Evolutionary conservation across 805 yeast genomes (phyloP), one percentile per base, ranked within the genome.

Genomic region (Clavispora fructus): DNA sequence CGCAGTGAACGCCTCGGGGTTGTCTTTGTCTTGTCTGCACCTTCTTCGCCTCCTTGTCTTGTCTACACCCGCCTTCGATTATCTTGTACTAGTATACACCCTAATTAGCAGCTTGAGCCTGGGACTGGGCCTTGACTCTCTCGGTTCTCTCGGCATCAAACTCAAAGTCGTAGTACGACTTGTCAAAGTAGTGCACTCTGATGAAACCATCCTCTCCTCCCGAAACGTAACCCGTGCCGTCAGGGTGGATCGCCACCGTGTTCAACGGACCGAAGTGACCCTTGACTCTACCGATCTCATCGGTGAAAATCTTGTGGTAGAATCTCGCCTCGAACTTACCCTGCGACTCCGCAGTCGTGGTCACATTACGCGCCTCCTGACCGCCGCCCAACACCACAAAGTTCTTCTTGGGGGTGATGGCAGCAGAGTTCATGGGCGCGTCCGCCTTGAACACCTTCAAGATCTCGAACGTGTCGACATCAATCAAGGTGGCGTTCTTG

Each of bases 241-340:
- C 84, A 47, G 99, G 99, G 68, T 90, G 96, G 44, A 89, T 87
- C 29, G 96, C 96, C 52, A 94, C 79, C 55, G 87, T 82, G 74
- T 94, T 94, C 60, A 94, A 80, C 41, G 99, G 99, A 76, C 99
- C 99, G 77, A 94, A 94, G 74, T 94, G 99, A 48, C 99, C 99
- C 71, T 87, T 88, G 42, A 94, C 92, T 71, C 97, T 85, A 56
- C 98, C 99, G 55, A 94, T 83, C 68, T 92, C 98, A 64, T 92
- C 98, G 67, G 85, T 85, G 67, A 91, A 94, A 42, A 94, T 80
- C 73, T 92, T 94, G 72, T 94, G 98, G 71, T 83, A 89, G 67
- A 94, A 87, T 72, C 96, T 82, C 32, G 97, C 94, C 74, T 94
- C 98, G 67, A 94, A 94, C 64, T 88, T 88, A 74, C 99, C 99